These are phyloP conservation scores for Penicillium subrubescens DNA, from an alignment of 495 filamentous ascomycete species.

Conservation along the genomic window DNA sequence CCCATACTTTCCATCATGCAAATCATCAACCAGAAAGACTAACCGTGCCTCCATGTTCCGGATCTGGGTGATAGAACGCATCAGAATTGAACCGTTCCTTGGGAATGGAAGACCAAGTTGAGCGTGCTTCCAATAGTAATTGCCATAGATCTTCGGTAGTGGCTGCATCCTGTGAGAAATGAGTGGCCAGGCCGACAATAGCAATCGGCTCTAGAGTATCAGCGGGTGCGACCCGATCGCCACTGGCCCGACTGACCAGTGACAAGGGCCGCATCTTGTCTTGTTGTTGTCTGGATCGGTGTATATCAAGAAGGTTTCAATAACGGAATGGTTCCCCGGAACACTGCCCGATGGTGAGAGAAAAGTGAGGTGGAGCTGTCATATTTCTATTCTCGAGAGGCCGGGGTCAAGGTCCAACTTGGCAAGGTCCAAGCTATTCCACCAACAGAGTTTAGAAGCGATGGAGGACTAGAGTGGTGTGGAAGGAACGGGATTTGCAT, in stretches of 20 bases:
- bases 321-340: background rate
- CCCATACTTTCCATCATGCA: background rate
- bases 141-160: slow-evolving; percentile 49
- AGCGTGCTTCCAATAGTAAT: slow-evolving; percentile 42
- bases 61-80: slow-evolving; percentile 40
- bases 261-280: slow-evolving; percentile 15
- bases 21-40: background rate
- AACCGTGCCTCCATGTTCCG: slow-evolving; percentile 34
- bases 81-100: slow-evolving; percentile 59
- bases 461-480: background rate
- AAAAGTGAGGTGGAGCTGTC: slow-evolving; percentile 4
- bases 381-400: slow-evolving; percentile 9
- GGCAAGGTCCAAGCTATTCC: background rate
- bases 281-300: background rate
- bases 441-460: background rate
- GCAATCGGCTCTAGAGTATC: slow-evolving; percentile 49
- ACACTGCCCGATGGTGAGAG: background rate
- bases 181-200: slow-evolving; percentile 58
- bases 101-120: slow-evolving; percentile 53
- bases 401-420: background rate
- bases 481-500: slow-evolving; percentile 2
- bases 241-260: background rate
- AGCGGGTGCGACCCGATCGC: background rate
- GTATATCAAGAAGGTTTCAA: slow-evolving; percentile 1
- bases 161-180: slow-evolving; percentile 53